phyloP scores from a whole-genome alignment of 805 yeast species.

The Candida railenensis region DNA sequence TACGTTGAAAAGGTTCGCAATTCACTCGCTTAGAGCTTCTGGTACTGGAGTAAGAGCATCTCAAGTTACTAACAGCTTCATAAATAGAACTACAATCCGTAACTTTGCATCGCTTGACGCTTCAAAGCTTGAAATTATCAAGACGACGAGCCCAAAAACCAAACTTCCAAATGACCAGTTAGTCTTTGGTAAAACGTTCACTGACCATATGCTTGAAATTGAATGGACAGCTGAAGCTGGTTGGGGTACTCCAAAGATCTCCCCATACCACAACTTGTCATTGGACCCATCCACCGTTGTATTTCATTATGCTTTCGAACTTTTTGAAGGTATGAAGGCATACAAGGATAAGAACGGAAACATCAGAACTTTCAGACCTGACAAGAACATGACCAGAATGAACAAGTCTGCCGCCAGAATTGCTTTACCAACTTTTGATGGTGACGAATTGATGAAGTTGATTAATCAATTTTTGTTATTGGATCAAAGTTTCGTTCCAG shows the following conservation, averaged over 20 bases:
- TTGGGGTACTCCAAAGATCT: conserved; percentile 87
- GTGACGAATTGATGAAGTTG: conserved; percentile 70
- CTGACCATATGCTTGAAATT: conserved; percentile 84
- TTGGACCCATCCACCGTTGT: conserved; percentile 90
- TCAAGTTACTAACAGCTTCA: neutral
- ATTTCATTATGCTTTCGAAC: conserved; percentile 91
- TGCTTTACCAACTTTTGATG: conserved; percentile 83
- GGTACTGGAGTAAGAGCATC: neutral
- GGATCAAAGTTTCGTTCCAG: conserved; percentile 80
- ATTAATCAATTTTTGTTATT: conserved; percentile 73
- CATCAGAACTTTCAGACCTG: conserved; percentile 84
- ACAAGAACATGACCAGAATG: conserved; percentile 90
- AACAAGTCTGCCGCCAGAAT: conserved; percentile 86
- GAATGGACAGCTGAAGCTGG: conserved; percentile 79
- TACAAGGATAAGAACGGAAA: conserved; percentile 63
- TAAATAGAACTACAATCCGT: too few species aligned
- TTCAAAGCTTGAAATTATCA: conserved; percentile 32
- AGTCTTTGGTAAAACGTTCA: conserved; percentile 54
- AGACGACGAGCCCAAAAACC: conserved; percentile 35
- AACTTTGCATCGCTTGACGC: conserved; percentile 31
- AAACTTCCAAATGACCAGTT: conserved; percentile 39
- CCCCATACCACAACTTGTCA: conserved; percentile 73
- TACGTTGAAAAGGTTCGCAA: neutral
- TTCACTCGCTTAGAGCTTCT: neutral
- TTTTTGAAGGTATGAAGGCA: conserved; percentile 96